Base-by-base conservation (phyloP, 495 filamentous ascomycete species). In the Annulohypoxylon maeteangense region DNA sequence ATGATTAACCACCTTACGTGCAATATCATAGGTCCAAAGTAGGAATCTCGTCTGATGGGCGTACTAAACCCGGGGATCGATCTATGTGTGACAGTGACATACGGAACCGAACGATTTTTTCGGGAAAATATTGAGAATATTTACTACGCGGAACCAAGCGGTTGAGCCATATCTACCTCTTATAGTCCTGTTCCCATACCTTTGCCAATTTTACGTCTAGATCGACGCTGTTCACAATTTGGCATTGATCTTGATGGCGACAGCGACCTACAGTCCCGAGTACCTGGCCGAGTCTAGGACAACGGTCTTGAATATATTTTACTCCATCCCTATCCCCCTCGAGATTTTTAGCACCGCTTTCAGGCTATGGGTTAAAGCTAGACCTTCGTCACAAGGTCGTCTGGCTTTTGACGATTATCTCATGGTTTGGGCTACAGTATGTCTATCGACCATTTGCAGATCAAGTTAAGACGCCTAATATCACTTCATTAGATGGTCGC, bases 371-470 rank as follows among this genome's bases (percentile, higher is more conserved):
- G 68, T 69, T 20, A 74, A 74, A 25, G 62, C 72, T 22, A 56
- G 61, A 38, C 54, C 61, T 3, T 53, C 65, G 20, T 57, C 68
- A 14, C 58, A 69, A 27, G 64, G 66, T 38, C 62, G 59, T 12
- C 29, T 72, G n/a, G 71, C 68, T 10, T 74, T 69, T 56, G 74
- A 74, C 40, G 74, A 76, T 29, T 76, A 76, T 42, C 62, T 76
- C 10, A 74, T 76, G 22, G 54, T 76, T 10, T 76, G 65, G 68
- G 74, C 74, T 31, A 76, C 74, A 16, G 68, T 76, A 70, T 31
- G 74, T 48, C 51, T 42, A 31, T 22, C 18, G 27, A 18, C 36
- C 27, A 25, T 22, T 20, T 62, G n/a, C n/a, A 11, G 47, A 45
- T n/a, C 20, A 3, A 48, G 22, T 36, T 22, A n/a, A 20, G 20